Evolutionary conservation across 2,329 filamentous ascomycete species (phyloP).

Genomic region (Laburnicola sp.): DNA sequence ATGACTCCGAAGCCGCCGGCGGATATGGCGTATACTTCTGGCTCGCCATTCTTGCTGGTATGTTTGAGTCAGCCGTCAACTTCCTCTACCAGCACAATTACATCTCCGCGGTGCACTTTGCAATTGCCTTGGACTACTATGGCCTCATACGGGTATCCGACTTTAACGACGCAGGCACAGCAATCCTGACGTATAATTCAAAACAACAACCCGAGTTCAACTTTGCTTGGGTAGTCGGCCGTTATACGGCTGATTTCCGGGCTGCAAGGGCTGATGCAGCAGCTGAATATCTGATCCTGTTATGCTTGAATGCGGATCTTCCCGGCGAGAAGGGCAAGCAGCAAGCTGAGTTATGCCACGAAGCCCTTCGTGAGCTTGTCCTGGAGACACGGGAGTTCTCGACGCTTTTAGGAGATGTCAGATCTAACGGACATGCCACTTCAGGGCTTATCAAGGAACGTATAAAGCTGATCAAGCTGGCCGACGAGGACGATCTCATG

Average conservation of each 20-base stretch:
- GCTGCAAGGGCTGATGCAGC: conserved; percentile 86
- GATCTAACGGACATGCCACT: conserved; percentile 80
- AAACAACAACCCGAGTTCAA: conserved; percentile 80
- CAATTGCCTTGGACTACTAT: conserved; percentile 74
- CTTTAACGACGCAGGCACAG: conserved; percentile 64
- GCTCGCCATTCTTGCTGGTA: conserved; percentile 83
- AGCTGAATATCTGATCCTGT: conserved; percentile 87
- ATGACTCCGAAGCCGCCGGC: conserved; percentile 73
- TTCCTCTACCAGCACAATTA: conserved; percentile 93
- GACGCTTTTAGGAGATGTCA: conserved; percentile 88
- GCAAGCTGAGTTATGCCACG: conserved; percentile 83
- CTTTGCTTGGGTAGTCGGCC: conserved; percentile 89
- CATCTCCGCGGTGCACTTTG: conserved; percentile 92
- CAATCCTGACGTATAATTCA: conserved; percentile 70
- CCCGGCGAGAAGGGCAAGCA: conserved; percentile 72
- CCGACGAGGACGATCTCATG: conserved; percentile 81
- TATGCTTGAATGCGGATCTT: conserved; percentile 88
- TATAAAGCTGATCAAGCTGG: conserved; percentile 76
- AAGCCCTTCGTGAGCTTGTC: conserved; percentile 89
- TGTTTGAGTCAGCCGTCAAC: conserved; percentile 91
- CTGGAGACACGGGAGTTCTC: conserved; percentile 97
- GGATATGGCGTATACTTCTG: conserved; percentile 92
- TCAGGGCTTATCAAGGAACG: conserved; percentile 86
- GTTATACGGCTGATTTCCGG: conserved; percentile 95
- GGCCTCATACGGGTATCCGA: conserved; percentile 77